Conservation (phyloP, 2,329 filamentous ascomycete genomes). For the Ophioceras dolichostomum region DNA sequence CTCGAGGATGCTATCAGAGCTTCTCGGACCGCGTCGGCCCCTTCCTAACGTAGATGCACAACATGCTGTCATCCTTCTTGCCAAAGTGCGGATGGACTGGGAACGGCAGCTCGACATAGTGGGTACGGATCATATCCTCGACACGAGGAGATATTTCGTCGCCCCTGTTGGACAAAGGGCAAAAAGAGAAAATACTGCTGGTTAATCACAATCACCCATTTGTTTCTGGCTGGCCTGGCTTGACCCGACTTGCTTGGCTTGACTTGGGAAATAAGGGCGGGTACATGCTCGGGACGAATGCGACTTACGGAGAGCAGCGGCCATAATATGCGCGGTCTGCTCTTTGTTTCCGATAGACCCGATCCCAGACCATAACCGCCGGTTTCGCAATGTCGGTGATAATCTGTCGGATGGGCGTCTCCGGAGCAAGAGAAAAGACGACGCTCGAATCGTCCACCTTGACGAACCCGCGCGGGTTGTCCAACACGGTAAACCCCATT, state of each 20-base stretch:
- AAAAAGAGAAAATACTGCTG: too few species aligned
- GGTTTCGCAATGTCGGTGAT: constrained; percentile 19
- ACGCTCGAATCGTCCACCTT: constrained; percentile 16
- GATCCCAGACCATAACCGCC: constrained; percentile 15
- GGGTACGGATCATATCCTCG: neutral
- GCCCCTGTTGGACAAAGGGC: neutral
- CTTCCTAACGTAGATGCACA: too few species aligned
- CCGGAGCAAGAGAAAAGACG: constrained; percentile 14
- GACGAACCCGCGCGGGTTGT: constrained; percentile 18
- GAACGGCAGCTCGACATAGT: neutral
- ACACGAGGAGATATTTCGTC: neutral
- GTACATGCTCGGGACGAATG: too few species aligned
- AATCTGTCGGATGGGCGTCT: constrained; percentile 18
- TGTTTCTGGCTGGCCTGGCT: neutral
- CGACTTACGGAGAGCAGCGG: neutral
- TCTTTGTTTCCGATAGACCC: neutral
- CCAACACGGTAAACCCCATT: constrained; percentile 13
- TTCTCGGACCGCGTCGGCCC: too few species aligned
- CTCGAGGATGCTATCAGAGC: too few species aligned
- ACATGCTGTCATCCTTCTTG: too few species aligned
- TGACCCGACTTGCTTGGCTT: neutral
- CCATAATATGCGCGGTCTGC: neutral
- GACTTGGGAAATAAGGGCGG: too few species aligned
- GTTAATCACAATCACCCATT: too few species aligned
- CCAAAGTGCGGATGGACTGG: neutral